Base-by-base conservation (phyloP, 2,329 filamentous ascomycete species). In the Zopfia rhizophila region DNA sequence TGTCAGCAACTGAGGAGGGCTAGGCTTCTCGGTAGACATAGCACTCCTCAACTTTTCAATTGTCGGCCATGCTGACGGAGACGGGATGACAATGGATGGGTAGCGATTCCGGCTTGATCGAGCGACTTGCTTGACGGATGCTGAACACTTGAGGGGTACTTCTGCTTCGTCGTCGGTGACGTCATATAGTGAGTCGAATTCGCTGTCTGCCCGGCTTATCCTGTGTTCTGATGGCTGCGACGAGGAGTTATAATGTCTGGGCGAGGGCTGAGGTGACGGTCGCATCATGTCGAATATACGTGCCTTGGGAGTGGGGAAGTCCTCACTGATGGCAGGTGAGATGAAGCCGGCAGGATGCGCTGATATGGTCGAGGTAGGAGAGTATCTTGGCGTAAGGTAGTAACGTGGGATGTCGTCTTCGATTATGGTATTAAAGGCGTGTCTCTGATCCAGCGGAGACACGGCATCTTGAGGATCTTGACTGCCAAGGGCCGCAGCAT, bases 181-280 rank as follows among this genome's bases (percentile, higher is more conserved):
- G 70, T 94, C 89, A 70, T 96, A 96, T 36, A 96, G 76, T 61
- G 95, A 90, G 71, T 96, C 90, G 61, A 93, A 93, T 55, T 90
- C 87, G 57, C 83, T 89, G 53, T 81, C 80, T 59, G 85, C 84
- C 56, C 86, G 87, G 69, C 82, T 78, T 61, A 84, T 83, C 56
- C 87, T 87, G 68, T 81, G 77, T 59, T 84, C 78, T 86, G 53
- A 82, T 79, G 83, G 28, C 32, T 63, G 59, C 12, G 57, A 48
- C 27, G 63, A 55, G 78, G 75, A 78, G 60, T 78, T 79, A 41
- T 78, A 83, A 72, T 77, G 58, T 72, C 78, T 51, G 22, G 67
- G 62, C 27, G 82, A 81, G 47, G 75, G 75, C 38, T 79, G 78
- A 16, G 82, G 83, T 14, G 83, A 82, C 36, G 60, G 58, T 45